These are phyloP conservation scores for Botryotinia calthae DNA, from an alignment of 2,329 filamentous ascomycete species.

Conservation along the genomic window DNA sequence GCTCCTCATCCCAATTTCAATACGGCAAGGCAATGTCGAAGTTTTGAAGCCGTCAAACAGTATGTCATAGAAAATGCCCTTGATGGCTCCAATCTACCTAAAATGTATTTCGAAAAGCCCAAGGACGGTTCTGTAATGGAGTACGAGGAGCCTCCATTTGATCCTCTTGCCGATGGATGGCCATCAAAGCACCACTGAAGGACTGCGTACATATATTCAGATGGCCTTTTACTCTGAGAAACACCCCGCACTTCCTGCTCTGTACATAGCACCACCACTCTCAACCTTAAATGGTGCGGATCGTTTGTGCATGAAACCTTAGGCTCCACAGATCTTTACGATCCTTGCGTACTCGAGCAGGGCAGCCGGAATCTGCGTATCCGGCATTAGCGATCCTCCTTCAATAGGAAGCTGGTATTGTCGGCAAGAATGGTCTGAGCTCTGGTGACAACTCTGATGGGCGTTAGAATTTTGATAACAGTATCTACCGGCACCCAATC, in stretches of 20 bases:
- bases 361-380: not conserved
- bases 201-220: not conserved
- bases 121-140: slow-evolving; percentile 17
- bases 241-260: not conserved
- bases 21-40: slow-evolving; percentile 16
- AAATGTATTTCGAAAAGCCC: slow-evolving; percentile 6
- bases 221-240: not conserved
- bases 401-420: not conserved
- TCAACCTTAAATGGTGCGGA: not conserved
- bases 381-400: not conserved
- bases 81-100: slow-evolving; percentile 8
- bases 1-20: slow-evolving; percentile 16
- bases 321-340: not conserved
- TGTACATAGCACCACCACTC: not conserved
- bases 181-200: not conserved
- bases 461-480: not conserved
- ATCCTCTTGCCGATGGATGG: slow-evolving; percentile 1
- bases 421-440: not conserved
- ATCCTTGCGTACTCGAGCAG: not conserved
- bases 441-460: not conserved
- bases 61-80: not conserved
- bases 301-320: not conserved
- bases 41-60: slow-evolving; percentile 11
- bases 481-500: not conserved
- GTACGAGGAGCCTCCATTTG: slow-evolving; percentile 15